Evolutionary conservation across 2,329 filamentous ascomycete species (phyloP).

Genomic region (Paecilomyces sp.): DNA sequence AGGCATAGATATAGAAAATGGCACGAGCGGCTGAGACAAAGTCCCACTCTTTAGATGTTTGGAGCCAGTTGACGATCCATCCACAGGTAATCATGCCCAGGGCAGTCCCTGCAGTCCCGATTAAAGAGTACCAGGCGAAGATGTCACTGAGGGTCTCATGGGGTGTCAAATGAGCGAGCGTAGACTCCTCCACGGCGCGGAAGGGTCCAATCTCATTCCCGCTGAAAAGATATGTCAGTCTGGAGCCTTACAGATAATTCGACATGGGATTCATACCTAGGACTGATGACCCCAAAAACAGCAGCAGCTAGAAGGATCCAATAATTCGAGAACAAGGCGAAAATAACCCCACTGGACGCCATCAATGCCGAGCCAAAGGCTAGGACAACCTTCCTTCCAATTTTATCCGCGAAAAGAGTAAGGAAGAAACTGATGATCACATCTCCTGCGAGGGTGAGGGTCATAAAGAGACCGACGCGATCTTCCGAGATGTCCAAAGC

Average conservation of each 20-base stretch:
- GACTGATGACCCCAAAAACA: constrained; percentile 55
- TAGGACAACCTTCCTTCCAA: constrained; percentile 51
- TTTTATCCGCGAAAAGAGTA: constrained; percentile 52
- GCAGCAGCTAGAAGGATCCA: constrained; percentile 54
- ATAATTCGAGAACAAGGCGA: constrained; percentile 50
- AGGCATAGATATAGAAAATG: constrained; percentile 53
- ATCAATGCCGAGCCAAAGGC: constrained; percentile 50
- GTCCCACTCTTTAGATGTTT: constrained; percentile 36
- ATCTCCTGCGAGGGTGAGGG: constrained; percentile 55
- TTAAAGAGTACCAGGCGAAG: constrained; percentile 54
- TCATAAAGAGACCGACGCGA: constrained; percentile 59
- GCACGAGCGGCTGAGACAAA: constrained; percentile 44
- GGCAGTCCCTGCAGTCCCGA: constrained; percentile 54
- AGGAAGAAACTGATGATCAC: constrained; percentile 52
- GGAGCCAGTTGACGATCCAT: constrained; percentile 50
- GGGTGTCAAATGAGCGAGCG: constrained; percentile 53
- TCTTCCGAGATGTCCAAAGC: constrained; percentile 50
- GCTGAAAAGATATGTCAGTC: constrained; percentile 10
- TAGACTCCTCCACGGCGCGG: constrained; percentile 59
- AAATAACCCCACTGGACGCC: constrained; percentile 49
- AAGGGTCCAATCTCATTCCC: constrained; percentile 64
- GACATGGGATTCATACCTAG: constrained; percentile 30
- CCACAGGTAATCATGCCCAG: constrained; percentile 54
- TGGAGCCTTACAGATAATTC: neutral
- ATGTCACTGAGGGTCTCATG: constrained; percentile 53